A percentile compares a stretch with the other conserved stretches of the same genome.
These are phyloP conservation scores for Colletotrichum australisinense DNA, from an alignment of 2,329 filamentous ascomycete genomes.

Conservation along the genomic window DNA sequence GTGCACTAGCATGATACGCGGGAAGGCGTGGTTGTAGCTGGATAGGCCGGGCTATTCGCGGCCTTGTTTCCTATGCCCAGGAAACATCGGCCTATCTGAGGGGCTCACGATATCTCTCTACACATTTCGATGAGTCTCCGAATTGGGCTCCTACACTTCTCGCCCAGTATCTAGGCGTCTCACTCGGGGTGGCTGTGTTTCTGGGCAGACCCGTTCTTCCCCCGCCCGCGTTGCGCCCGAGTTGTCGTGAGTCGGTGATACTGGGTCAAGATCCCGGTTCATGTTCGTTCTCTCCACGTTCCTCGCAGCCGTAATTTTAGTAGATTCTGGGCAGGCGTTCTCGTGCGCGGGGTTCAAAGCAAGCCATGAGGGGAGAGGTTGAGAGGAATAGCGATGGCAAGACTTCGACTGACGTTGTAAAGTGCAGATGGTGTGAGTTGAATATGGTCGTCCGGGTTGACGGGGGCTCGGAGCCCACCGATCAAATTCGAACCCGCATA, in stretches of 20 bases:
- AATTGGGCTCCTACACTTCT: not conserved
- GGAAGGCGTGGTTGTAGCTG: slow-evolving; percentile 4
- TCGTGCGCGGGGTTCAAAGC: slow-evolving; percentile 15
- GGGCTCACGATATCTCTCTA: slow-evolving; percentile 20
- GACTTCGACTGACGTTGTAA: not conserved
- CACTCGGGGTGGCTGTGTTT: slow-evolving; percentile 35
- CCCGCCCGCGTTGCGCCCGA: slow-evolving; percentile 32
- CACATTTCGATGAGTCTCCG: slow-evolving; percentile 18
- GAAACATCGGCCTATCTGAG: slow-evolving; percentile 12
- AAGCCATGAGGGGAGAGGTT: not conserved
- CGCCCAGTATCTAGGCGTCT: slow-evolving; percentile 33
- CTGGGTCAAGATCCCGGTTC: slow-evolving; percentile 23
- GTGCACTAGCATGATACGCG: not conserved
- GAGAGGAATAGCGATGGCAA: not conserved
- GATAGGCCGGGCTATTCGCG: slow-evolving; percentile 1
- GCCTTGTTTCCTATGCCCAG: slow-evolving; percentile 1
- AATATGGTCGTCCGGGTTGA: slow-evolving; percentile 2
- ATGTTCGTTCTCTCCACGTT: slow-evolving; percentile 12
- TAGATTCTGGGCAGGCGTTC: slow-evolving; percentile 22
- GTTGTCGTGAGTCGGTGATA: slow-evolving; percentile 21
- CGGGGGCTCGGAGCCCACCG: slow-evolving; percentile 13
- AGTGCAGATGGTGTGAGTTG: slow-evolving; percentile 20
- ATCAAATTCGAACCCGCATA: slow-evolving; percentile 11
- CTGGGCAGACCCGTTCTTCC: slow-evolving; percentile 30
- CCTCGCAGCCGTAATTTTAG: slow-evolving; percentile 17